Percentiles rank a stretch among this genome's conserved stretches.
These are phyloP conservation scores for Pugionium dolabratum DNA, from an alignment of 345 rosid species.

Conservation along the genomic window DNA sequence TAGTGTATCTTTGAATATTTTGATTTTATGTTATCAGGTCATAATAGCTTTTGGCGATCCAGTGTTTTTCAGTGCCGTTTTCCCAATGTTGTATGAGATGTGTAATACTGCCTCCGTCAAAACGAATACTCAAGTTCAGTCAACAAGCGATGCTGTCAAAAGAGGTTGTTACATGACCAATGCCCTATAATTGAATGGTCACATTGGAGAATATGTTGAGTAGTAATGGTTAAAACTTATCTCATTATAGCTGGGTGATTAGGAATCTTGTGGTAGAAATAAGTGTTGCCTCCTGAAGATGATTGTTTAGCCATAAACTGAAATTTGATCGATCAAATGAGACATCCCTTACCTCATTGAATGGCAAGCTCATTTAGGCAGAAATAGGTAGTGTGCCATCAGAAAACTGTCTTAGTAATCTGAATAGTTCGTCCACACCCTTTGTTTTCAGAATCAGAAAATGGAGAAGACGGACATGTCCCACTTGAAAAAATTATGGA, in stretches of 20 bases:
- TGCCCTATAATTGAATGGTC: slow-evolving; percentile 13
- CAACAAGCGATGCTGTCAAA: slow-evolving; percentile 52
- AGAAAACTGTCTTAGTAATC: slow-evolving; percentile 11
- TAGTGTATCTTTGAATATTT: slow-evolving; percentile 16
- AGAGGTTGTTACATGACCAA: slow-evolving; percentile 53
- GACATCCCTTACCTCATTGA: background rate
- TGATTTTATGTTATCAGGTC: slow-evolving; percentile 51
- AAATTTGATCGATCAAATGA: slow-evolving; percentile 18
- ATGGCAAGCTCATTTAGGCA: slow-evolving; percentile 1
- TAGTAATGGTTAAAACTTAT: background rate
- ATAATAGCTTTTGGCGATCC: slow-evolving; percentile 73
- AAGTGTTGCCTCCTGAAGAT: slow-evolving; percentile 8
- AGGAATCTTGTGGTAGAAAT: slow-evolving; percentile 13
- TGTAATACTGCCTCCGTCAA: slow-evolving; percentile 53
- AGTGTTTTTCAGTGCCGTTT: slow-evolving; percentile 67
- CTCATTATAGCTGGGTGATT: slow-evolving; percentile 18
- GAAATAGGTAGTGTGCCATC: slow-evolving; percentile 5
- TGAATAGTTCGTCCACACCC: slow-evolving; percentile 6
- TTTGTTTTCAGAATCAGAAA: slow-evolving; percentile 56
- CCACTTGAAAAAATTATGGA: slow-evolving; percentile 72
- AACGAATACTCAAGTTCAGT: slow-evolving; percentile 46
- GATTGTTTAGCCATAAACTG: too few relatives aligned
- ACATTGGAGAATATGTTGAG: slow-evolving; percentile 16
- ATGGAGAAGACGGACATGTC: slow-evolving; percentile 48
- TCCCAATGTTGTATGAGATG: slow-evolving; percentile 71